Percentiles rank a stretch among this genome's conserved stretches.
These are phyloP conservation scores for Echium plantagineum DNA, from an alignment of 257 asterid genomes.

Conservation along the genomic window DNA sequence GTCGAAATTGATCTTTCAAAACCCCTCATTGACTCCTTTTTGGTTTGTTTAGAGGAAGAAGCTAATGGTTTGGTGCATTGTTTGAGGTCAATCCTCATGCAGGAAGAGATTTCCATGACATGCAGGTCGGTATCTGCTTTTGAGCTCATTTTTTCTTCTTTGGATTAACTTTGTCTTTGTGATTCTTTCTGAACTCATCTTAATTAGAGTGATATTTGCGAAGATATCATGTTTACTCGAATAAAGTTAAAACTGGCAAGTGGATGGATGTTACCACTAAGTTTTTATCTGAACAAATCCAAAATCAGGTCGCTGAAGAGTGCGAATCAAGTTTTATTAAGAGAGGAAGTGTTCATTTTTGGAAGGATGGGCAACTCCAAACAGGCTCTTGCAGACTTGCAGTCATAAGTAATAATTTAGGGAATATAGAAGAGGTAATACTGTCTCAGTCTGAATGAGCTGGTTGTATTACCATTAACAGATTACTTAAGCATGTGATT, in stretches of 20 bases:
- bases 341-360: slow-evolving; percentile 89
- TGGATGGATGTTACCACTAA: too few relatives aligned
- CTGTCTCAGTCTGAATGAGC: slow-evolving; percentile 12
- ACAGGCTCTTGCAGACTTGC: slow-evolving; percentile 90
- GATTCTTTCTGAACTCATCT: too few relatives aligned
- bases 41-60: too few relatives aligned
- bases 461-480: slow-evolving; percentile 10
- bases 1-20: too few relatives aligned
- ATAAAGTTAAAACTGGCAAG: too few relatives aligned
- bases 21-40: too few relatives aligned
- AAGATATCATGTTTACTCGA: too few relatives aligned
- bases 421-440: slow-evolving; percentile 83
- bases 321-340: slow-evolving; percentile 17
- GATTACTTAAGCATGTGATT: slow-evolving; percentile 19
- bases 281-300: too few relatives aligned
- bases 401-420: slow-evolving; percentile 72
- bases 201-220: too few relatives aligned
- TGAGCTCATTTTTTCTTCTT: background rate
- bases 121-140: slow-evolving; percentile 59
- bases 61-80: too few relatives aligned
- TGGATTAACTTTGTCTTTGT: too few relatives aligned
- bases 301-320: too few relatives aligned
- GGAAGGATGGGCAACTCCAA: slow-evolving; percentile 98
- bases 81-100: slow-evolving; percentile 75
- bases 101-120: slow-evolving; percentile 91